Percentiles rank a stretch among this genome's conserved stretches.
Evolutionary conservation across 768 basidiomycete species (phyloP).

Genomic region (Pleurotus djamor): DNA sequence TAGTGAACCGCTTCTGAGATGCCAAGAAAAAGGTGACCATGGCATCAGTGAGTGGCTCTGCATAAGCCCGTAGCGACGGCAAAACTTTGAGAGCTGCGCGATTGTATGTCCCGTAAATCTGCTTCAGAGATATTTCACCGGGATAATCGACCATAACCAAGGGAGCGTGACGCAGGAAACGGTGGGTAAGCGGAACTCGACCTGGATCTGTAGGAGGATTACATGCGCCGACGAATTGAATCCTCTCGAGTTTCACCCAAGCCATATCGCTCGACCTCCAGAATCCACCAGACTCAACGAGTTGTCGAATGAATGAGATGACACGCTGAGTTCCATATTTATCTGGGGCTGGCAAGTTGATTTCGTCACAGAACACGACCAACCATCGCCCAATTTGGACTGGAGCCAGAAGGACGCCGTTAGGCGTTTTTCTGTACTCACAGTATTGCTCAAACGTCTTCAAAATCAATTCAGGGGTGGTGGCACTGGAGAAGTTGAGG

Average conservation of each 20-base stretch:
- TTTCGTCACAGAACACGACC: constrained; percentile 99
- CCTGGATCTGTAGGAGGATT: constrained; percentile 99
- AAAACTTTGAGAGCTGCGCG: constrained; percentile 94
- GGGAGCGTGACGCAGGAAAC: constrained; percentile 97
- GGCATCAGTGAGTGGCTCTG: constrained; percentile 93
- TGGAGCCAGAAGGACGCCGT: constrained; percentile 94
- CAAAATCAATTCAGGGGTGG: constrained; percentile 95
- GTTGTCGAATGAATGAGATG: constrained; percentile 96
- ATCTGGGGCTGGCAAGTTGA: constrained; percentile 95
- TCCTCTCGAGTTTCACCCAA: constrained; percentile 98
- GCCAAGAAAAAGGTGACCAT: constrained; percentile 97
- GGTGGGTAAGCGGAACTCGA: constrained; percentile 95
- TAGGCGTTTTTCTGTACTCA: constrained; percentile 98
- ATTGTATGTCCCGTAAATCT: constrained; percentile 98
- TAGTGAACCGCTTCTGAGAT: constrained; percentile 93
- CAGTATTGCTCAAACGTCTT: constrained; percentile 99
- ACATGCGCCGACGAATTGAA: constrained; percentile 99
- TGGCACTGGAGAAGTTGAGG: constrained; percentile 98
- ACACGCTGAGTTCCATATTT: constrained; percentile 99
- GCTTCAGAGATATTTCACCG: constrained; percentile 93
- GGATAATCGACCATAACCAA: constrained; percentile 99
- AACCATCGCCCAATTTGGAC: constrained; percentile 96
- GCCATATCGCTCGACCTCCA: constrained; percentile 94
- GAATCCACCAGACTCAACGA: constrained; percentile 93
- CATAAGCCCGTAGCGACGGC: constrained; percentile 88